phyloP scores from a whole-genome alignment of 257 asterid species.

The Perilla frutescens region DNA sequence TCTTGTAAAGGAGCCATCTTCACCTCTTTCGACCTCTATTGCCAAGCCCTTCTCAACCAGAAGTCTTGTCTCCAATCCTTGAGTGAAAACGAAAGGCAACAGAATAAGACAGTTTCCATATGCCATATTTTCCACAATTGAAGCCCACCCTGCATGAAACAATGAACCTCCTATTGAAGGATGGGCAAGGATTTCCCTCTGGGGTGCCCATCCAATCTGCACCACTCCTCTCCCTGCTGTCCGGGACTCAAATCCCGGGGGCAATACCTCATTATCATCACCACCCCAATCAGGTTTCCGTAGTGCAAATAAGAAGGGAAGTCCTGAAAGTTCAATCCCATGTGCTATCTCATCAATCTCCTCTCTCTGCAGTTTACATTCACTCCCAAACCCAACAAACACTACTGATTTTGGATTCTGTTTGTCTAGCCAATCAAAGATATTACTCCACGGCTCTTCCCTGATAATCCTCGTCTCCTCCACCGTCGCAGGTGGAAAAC shows the following conservation, averaged over 20 bases:
- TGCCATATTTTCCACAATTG: conserved; percentile 38
- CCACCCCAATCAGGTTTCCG: conserved; percentile 29
- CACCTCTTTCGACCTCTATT: conserved; percentile 43
- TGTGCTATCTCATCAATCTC: conserved; percentile 43
- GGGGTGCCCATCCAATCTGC: conserved; percentile 53
- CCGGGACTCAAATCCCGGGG: conserved; percentile 16
- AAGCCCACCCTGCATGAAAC: conserved; percentile 46
- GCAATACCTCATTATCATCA: conserved; percentile 15
- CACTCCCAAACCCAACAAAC: conserved; percentile 46
- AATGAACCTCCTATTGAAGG: conserved; percentile 42
- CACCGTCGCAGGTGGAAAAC: conserved; percentile 31
- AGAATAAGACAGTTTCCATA: conserved; percentile 36
- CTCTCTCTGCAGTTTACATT: conserved; percentile 21
- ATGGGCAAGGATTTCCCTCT: conserved; percentile 50
- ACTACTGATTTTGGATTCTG: conserved; percentile 32
- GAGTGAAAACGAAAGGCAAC: conserved; percentile 45
- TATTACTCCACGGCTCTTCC: conserved; percentile 31
- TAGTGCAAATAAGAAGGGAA: conserved; percentile 38
- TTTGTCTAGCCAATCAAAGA: conserved; percentile 38
- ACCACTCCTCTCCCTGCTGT: conserved; percentile 35
- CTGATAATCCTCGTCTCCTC: neutral
- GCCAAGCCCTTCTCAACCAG: conserved; percentile 51
- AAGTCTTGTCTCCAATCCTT: conserved; percentile 46
- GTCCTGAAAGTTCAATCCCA: conserved; percentile 37
- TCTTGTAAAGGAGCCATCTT: conserved; percentile 44